Base-by-base conservation (phyloP, 2,329 filamentous ascomycete species). In the Trichophyton simii region DNA sequence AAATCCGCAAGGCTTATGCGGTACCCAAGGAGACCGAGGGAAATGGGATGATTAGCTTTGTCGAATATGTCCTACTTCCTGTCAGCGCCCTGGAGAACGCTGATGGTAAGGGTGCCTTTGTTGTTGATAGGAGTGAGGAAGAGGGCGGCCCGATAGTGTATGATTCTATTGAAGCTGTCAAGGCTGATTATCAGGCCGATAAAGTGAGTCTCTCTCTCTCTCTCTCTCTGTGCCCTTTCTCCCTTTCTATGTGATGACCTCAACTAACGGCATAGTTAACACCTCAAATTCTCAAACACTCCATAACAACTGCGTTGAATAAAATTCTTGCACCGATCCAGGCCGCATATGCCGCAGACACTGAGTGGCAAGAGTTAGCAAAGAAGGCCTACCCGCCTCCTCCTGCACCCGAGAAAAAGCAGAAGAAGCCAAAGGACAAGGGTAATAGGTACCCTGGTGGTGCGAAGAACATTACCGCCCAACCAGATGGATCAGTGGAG, bases 201-300 rank as follows among this genome's bases (percentile, higher is more conserved):
- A 80, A 88, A 65, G 86, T 89, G 80, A 66, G 82, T 79, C 38
- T 44, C 28, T 31, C 28, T 31, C 38, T 44, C 28, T 31, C 28
- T 31, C 5, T 7, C 15, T 9, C 6, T 5, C 1, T 18, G 18
- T 18, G 8, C 57, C 15, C n/a, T 50, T 15, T 15, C 55, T 11
- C 25, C n/a, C 46, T 5, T 8, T 25, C 2, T 25, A 52, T 15
- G 3, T 25, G 8, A 13, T 15, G 20, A 3, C n/a, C 13, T 52
- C 41, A 25, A 28, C 46, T 54, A 55, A 7, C 3, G 11, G 36
- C 9, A 34, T 65, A 86, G 81, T 82, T 96, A 64, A 90, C 88
- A 0, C 94, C 94, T 0, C 91, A 96, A 78, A 77, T 88, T 11
- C 79, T 97, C 59, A 97, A 99, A 78, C 82, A 86, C n/a, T 90